Percentiles rank a stretch among this genome's conserved stretches.
Evolutionary conservation across 2,329 filamentous ascomycete genomes (phyloP).

Genomic region (Fusarium sp.): DNA sequence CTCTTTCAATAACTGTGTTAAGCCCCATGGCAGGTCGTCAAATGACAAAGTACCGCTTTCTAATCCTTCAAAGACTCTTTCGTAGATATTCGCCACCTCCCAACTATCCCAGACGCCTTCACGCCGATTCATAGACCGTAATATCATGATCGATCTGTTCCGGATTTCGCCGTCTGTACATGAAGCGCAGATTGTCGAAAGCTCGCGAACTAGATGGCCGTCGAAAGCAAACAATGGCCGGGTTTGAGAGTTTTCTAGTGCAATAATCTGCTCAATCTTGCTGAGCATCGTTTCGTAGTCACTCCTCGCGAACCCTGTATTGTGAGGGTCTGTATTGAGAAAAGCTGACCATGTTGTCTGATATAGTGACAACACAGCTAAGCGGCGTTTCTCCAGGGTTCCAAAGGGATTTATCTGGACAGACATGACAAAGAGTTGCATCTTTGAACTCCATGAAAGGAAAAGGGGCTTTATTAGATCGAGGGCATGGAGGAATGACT

Average conservation of each 20-base stretch:
- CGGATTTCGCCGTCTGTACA: conserved; percentile 13
- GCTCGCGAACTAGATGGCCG: conserved; percentile 14
- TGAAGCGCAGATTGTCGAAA: conserved; percentile 22
- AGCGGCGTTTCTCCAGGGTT: neutral
- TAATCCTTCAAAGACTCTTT: conserved; percentile 17
- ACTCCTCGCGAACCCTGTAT: neutral
- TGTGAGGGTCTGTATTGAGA: neutral
- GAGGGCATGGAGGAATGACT: neutral
- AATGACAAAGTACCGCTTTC: neutral
- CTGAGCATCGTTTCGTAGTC: conserved; percentile 12
- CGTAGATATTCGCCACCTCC: conserved; percentile 28
- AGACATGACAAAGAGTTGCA: neutral
- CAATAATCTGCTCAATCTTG: conserved; percentile 6
- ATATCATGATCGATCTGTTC: conserved; percentile 6
- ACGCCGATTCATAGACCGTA: conserved; percentile 19
- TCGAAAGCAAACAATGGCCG: conserved; percentile 29
- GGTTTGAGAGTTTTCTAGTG: neutral
- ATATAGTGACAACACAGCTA: conserved; percentile 1
- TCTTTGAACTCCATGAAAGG: neutral
- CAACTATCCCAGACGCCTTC: conserved; percentile 40
- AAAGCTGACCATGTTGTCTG: conserved; percentile 1
- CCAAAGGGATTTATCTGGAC: neutral
- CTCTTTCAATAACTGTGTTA: neutral
- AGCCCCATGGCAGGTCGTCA: neutral
- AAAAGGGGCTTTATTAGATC: neutral